Evolutionary conservation across 2,329 filamentous ascomycete species (phyloP).

Genomic region (Colletotrichum zoysiae): DNA sequence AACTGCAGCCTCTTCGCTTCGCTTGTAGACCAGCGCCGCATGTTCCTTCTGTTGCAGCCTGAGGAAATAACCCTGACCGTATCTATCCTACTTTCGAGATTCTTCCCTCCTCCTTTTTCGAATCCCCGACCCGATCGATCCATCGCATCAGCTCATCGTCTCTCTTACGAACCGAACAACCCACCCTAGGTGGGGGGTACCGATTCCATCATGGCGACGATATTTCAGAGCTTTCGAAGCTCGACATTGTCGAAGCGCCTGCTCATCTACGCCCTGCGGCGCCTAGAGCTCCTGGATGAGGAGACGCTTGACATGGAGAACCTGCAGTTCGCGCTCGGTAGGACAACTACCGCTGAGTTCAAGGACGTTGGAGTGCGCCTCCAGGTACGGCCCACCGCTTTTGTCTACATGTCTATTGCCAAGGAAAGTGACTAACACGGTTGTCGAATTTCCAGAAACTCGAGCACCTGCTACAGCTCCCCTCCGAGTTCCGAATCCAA

Average conservation of each 20-base stretch:
- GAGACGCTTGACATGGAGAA: conserved; percentile 88
- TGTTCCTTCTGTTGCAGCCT: background rate
- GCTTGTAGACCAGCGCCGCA: conserved; percentile 4
- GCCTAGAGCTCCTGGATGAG: conserved; percentile 88
- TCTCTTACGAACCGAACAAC: conserved; percentile 9
- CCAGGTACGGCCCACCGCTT: conserved; percentile 66
- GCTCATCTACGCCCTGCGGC: conserved; percentile 85
- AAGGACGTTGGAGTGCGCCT: conserved; percentile 86
- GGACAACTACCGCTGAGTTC: conserved; percentile 86
- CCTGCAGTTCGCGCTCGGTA: conserved; percentile 85
- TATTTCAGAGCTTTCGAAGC: conserved; percentile 73
- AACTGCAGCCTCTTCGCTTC: conserved; percentile 30
- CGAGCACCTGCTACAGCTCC: conserved; percentile 79
- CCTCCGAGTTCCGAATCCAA: conserved; percentile 76
- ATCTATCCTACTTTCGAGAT: background rate
- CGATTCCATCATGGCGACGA: conserved; percentile 73
- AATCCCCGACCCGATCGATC: background rate
- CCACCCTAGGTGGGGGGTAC: conserved; percentile 9
- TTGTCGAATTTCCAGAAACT: conserved; percentile 75
- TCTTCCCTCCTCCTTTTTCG: background rate
- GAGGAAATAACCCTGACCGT: background rate
- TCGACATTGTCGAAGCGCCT: conserved; percentile 90
- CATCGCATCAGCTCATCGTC: background rate
- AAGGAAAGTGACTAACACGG: conserved; percentile 9
- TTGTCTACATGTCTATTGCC: background rate